Base-by-base conservation (phyloP, 2,329 filamentous ascomycete species). In the Colletotrichum cereale region DNA sequence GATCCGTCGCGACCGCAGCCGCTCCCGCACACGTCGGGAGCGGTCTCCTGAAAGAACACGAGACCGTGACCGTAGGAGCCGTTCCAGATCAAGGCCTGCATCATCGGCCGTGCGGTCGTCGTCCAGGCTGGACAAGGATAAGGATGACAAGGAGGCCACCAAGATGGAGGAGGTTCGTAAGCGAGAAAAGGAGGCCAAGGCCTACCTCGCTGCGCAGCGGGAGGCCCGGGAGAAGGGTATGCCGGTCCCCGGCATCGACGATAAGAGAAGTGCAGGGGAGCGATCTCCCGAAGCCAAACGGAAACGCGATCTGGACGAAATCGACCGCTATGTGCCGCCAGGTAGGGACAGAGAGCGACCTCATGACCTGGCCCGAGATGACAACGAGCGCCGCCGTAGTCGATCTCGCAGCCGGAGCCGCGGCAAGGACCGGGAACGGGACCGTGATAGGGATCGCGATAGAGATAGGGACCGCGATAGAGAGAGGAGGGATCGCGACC, bases 121-220 rank as follows among this genome's bases (percentile, higher is more conserved):
- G 21, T 66, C 70, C 10, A 61, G 50, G 42, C 18, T 66, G 24
- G 70, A 78, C 21, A 79, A 84, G 26, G 85, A 82, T 67, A 85
- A 85, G 60, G 83, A 85, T n/a, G 85, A 84, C 50, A 81, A 84
- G 34, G 87, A 89, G 75, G 85, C 84, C 21, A 88, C 88, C 84
- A 91, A 91, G 77, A 86, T 87, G 74, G 86, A 87, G 69, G 88
- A 90, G 75, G 88, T 90, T 64, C 88, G 85, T 77, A 88, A 89
- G 77, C 86, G 89, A 62, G 89, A 91, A 77, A 86, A 86, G 73
- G 89, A 91, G 78, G 90, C 90, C 48, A 91, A 90, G 77, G 88
- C 88, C 5, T 91, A 91, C 75, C 81, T 91, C 47, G 88, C 88
- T 8, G 88, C 88, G 3, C 88, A 90, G 75, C 87, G 88, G 73